A percentile compares a stretch with the other conserved stretches of the same genome.
Conservation (phyloP, 352 stramenopile species). For the Globisporangium irregulare region DNA sequence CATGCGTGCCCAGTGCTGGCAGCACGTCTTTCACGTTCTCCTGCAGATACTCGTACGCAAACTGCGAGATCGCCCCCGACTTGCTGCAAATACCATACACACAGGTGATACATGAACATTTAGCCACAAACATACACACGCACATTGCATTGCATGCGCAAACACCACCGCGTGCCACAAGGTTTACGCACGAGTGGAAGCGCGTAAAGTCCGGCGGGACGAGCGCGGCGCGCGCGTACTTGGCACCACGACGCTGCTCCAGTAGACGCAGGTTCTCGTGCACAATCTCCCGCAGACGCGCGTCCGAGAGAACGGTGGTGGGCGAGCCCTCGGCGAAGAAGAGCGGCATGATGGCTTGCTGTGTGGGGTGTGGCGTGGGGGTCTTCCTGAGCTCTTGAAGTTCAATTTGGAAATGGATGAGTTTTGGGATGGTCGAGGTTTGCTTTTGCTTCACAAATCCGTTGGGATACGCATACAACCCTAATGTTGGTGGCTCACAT, state of each 20-base stretch:
- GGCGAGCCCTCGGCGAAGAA: slow-evolving; percentile 74
- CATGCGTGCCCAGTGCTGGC: slow-evolving; percentile 94
- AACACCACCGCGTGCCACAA: background rate
- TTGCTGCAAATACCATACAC: slow-evolving; percentile 38
- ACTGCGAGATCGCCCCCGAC: slow-evolving; percentile 91
- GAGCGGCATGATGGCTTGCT: slow-evolving; percentile 43
- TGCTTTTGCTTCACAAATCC: too few relatives aligned
- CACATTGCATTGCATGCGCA: background rate
- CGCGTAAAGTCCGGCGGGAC: slow-evolving; percentile 96
- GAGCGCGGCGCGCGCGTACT: slow-evolving; percentile 79
- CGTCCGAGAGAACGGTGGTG: slow-evolving; percentile 58
- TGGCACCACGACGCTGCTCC: slow-evolving; percentile 47
- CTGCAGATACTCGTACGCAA: slow-evolving; percentile 92
- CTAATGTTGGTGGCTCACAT: too few relatives aligned
- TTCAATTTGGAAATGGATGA: background rate
- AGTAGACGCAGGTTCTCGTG: slow-evolving; percentile 58
- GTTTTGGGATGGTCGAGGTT: background rate
- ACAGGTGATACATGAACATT: background rate
- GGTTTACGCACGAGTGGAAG: slow-evolving; percentile 88
- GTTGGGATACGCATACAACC: too few relatives aligned
- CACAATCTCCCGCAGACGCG: slow-evolving; percentile 60
- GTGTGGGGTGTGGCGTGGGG: background rate
- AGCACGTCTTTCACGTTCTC: slow-evolving; percentile 87
- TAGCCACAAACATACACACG: background rate
- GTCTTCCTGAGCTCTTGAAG: background rate